Percentiles rank a stretch among this genome's conserved stretches.
Evolutionary conservation across 2,329 filamentous ascomycete genomes (phyloP).

Genomic region (Colletotrichum chlorophyti): DNA sequence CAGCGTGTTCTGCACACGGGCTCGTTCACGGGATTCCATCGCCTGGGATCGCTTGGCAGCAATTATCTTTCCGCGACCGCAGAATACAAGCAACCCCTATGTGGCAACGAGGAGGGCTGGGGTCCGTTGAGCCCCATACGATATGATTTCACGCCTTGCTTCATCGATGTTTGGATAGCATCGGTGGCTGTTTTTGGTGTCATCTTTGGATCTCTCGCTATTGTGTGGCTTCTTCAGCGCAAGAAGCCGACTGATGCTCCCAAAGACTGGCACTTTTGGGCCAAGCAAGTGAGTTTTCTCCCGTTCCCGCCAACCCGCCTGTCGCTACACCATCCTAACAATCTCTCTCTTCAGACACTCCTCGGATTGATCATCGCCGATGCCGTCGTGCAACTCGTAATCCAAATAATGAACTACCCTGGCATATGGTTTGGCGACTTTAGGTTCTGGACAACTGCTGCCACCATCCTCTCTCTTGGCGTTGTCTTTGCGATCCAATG

Average conservation of each 20-base stretch:
- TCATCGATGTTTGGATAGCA: constrained; percentile 89
- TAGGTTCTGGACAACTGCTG: constrained; percentile 80
- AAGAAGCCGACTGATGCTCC: constrained; percentile 69
- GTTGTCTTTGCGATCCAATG: constrained; percentile 85
- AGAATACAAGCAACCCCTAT: constrained; percentile 72
- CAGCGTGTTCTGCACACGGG: constrained; percentile 61
- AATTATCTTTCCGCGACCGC: constrained; percentile 65
- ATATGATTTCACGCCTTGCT: constrained; percentile 97
- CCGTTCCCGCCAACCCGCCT: not conserved
- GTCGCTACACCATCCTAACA: constrained; percentile 13
- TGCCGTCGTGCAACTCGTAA: constrained; percentile 72
- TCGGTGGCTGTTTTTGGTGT: constrained; percentile 81
- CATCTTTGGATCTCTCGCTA: constrained; percentile 75
- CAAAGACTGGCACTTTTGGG: constrained; percentile 92
- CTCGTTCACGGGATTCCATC: constrained; percentile 66
- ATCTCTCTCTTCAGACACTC: constrained; percentile 49
- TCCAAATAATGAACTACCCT: constrained; percentile 76
- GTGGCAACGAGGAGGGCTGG: constrained; percentile 92
- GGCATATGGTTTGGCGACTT: constrained; percentile 81
- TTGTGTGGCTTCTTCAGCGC: constrained; percentile 80
- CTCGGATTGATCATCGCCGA: constrained; percentile 73
- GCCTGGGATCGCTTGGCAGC: constrained; percentile 56
- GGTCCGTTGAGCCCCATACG: constrained; percentile 86
- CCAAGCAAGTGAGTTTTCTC: constrained; percentile 75
- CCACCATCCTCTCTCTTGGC: constrained; percentile 74